A percentile compares a stretch with the other conserved stretches of the same genome.
phyloP scores from a whole-genome alignment of 2,329 filamentous ascomycete genomes.

The Claviceps digitariae region DNA sequence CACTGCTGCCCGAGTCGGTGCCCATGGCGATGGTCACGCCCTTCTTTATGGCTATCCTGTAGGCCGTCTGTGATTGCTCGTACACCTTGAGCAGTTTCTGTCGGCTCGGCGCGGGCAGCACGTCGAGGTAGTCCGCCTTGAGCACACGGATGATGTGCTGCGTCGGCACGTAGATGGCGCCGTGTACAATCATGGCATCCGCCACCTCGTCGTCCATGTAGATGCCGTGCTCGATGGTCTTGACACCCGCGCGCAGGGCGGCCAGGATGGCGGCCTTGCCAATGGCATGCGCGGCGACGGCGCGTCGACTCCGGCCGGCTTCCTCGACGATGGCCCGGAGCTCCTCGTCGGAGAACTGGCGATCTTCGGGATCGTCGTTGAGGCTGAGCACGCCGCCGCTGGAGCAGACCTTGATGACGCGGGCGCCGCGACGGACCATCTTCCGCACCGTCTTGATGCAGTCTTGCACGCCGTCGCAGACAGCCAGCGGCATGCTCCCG shows the following conservation, averaged over 20 bases:
- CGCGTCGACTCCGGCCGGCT: constrained; percentile 21
- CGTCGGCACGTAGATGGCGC: constrained; percentile 24
- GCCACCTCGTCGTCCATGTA: constrained; percentile 28
- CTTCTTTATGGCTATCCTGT: constrained; percentile 22
- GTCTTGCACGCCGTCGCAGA: constrained; percentile 26
- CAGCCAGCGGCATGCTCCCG: constrained; percentile 20
- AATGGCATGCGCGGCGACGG: constrained; percentile 26
- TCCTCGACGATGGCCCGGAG: constrained; percentile 24
- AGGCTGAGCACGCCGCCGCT: constrained; percentile 26
- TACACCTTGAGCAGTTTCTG: constrained; percentile 14
- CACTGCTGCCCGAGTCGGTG: constrained; percentile 25
- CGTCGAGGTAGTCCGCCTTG: constrained; percentile 18
- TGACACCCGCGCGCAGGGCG: constrained; percentile 23
- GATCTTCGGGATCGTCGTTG: constrained; percentile 24
- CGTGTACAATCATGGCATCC: constrained; percentile 23
- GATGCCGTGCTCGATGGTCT: constrained; percentile 25
- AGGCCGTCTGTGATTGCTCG: constrained; percentile 23
- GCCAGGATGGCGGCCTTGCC: constrained; percentile 27
- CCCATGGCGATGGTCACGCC: constrained; percentile 27
- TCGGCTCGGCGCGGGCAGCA: constrained; percentile 15
- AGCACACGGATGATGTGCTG: constrained; percentile 21
- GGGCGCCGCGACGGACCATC: constrained; percentile 26
- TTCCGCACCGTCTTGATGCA: constrained; percentile 25
- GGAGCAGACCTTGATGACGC: constrained; percentile 26
- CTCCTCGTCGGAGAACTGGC: constrained; percentile 27